phyloP scores from a whole-genome alignment of 331 rosid genomes.

The Rhamnella rubrinervis region DNA sequence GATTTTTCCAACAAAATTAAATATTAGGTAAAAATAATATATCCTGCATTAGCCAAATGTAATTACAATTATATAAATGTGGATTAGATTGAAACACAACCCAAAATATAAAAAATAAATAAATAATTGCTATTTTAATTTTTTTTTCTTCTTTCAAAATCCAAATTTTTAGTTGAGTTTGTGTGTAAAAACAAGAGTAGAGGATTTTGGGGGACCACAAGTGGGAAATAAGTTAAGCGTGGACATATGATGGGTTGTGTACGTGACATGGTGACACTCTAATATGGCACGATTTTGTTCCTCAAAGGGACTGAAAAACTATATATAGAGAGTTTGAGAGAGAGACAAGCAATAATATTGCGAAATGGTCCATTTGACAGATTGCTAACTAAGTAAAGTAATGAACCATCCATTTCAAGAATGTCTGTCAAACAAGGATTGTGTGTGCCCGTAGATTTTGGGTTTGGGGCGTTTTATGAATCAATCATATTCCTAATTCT shows the following conservation, averaged over 20 bases:
- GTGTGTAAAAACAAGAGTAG: not conserved
- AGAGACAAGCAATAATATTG: not conserved
- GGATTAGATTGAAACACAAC: no score
- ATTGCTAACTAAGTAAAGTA: not conserved
- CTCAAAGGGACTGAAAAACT: conserved; percentile 4
- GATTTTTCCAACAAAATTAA: no score
- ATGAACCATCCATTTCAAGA: not conserved
- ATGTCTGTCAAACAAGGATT: no score
- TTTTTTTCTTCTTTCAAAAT: not conserved
- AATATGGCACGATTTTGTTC: conserved; percentile 3
- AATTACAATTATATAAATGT: no score
- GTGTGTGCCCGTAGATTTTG: not conserved
- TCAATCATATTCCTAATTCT: not conserved
- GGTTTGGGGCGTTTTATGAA: no score
- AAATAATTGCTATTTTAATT: no score
- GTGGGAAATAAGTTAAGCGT: not conserved
- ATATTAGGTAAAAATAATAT: no score
- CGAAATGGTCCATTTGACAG: not conserved
- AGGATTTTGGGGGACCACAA: conserved; percentile 5
- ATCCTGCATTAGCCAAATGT: no score
- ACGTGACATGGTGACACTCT: conserved; percentile 13
- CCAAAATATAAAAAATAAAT: no score
- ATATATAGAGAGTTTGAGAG: no score
- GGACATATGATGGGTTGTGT: conserved; percentile 16
- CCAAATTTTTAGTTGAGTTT: not conserved